Base-by-base conservation (phyloP, 2,329 filamentous ascomycete genomes). In the Geosmithia flava region DNA sequence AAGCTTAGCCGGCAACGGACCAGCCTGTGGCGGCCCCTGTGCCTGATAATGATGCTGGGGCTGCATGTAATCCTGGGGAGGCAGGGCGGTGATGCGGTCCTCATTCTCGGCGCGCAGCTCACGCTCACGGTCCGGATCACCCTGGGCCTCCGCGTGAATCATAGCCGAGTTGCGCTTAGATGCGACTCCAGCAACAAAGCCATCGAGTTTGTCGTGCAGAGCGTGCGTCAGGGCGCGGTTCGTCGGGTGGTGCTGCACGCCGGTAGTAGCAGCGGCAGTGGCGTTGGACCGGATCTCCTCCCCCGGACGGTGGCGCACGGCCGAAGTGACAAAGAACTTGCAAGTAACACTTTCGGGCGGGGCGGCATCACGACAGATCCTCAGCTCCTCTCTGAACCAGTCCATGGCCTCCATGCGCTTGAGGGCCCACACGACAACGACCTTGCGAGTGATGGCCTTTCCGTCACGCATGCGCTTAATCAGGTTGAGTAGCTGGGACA, bases 391-490 rank as follows among this genome's bases (percentile, higher is more conserved):
- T 54, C 87, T 86, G 73, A 96, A 97, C 91, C 91, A 97, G 61
- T 96, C 88, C 81, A 97, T 88, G 1, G 88, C 87, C 63, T 96
- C 91, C 15, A 93, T 81, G 49, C 86, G 80, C 66, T 93, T 95
- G 54, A 96, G 71, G 5, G 90, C 82, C 91, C 91, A 97, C n/a
- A 97, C 79, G 1, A 97, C 87, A 16, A 93, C 84, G 5, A 97
- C 84, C 53, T 84, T 87, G 62, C 85, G 87, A 2, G 90, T 96
- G 43, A 95, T 87, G 33, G 91, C 90, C 64, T 95, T 95, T 46
- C 88, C 87, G 59, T 95, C 90, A 50, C 89, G 82, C 84, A 97
- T 95, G 50, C 89, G 82, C 68, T 95, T 96, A 68, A 96, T 94
- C n/a, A 97, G 71, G 55, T 95, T 87, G 20, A 96, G 74, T 2